Conservation (phyloP, 352 stramenopile species). For the Phytophthora megakarya region DNA sequence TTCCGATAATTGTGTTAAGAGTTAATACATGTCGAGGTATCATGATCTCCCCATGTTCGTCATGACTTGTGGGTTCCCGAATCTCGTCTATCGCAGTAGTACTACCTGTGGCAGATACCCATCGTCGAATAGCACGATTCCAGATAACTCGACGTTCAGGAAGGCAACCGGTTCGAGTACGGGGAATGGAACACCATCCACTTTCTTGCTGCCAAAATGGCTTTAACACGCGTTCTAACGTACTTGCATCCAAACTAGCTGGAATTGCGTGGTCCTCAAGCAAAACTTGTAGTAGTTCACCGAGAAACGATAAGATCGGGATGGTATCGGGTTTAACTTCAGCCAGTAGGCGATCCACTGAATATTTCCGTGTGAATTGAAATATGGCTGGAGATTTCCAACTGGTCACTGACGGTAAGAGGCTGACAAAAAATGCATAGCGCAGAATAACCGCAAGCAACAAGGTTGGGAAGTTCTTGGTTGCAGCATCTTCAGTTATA, state of each 20-base stretch:
- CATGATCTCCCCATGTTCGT: neutral
- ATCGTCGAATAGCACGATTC: conserved; percentile 72
- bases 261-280: conserved; percentile 35
- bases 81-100: neutral
- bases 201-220: conserved; percentile 58
- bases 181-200: conserved; percentile 28
- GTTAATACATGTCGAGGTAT: neutral
- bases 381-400: conserved; percentile 49
- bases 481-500: conserved; percentile 36
- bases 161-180: conserved; percentile 27
- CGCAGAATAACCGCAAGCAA: conserved; percentile 52
- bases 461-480: conserved; percentile 41
- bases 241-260: conserved; percentile 22
- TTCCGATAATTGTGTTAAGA: conserved; percentile 20
- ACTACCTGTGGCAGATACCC: conserved; percentile 36
- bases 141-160: conserved; percentile 55
- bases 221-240: conserved; percentile 43
- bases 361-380: conserved; percentile 50
- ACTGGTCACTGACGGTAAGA: neutral
- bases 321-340: conserved; percentile 42
- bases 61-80: neutral
- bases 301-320: conserved; percentile 49
- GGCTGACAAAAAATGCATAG: conserved; percentile 40
- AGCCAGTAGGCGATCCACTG: conserved; percentile 47
- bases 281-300: conserved; percentile 63